Percentiles rank a stretch among this genome's conserved stretches.
Conservation (phyloP, 129 eudicot genomes). For the Chrysanthemum seticuspe region DNA sequence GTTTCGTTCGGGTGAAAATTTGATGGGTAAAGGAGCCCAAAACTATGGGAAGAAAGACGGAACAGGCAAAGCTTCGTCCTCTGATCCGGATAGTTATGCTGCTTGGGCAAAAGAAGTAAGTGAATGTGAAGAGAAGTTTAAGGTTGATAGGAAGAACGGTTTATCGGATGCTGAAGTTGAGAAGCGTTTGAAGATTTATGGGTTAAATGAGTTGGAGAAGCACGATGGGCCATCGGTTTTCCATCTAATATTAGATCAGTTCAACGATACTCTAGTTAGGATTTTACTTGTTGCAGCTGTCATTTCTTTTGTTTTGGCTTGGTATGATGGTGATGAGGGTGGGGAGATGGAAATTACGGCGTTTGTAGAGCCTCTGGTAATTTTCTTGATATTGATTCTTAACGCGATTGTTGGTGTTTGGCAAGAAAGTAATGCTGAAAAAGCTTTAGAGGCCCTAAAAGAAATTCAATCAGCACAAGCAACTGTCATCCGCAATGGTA, state of each 20-base stretch:
- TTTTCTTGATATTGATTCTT: slow-evolving; percentile 67
- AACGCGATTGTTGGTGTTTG: slow-evolving; percentile 93
- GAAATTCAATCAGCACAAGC: slow-evolving; percentile 83
- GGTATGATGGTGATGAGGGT: slow-evolving; percentile 73
- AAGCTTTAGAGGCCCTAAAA: slow-evolving; percentile 90
- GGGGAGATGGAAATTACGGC: slow-evolving; percentile 79
- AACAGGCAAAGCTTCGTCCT: slow-evolving; percentile 9
- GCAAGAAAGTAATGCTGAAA: slow-evolving; percentile 94
- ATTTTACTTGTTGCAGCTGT: slow-evolving; percentile 81
- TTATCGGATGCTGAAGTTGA: slow-evolving; percentile 55
- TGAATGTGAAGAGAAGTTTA: slow-evolving; percentile 65
- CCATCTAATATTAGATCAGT: slow-evolving; percentile 73
- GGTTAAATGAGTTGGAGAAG: slow-evolving; percentile 77
- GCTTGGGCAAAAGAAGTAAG: slow-evolving; percentile 71
- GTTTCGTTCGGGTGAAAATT: slow-evolving; percentile 22
- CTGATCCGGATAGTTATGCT: slow-evolving; percentile 34
- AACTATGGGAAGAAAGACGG: slow-evolving; percentile 49
- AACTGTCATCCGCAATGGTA: slow-evolving; percentile 53
- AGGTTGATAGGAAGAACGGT: slow-evolving; percentile 58
- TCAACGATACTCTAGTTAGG: slow-evolving; percentile 80
- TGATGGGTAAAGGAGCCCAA: slow-evolving; percentile 77
- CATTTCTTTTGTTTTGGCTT: slow-evolving; percentile 79
- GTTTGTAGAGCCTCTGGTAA: slow-evolving; percentile 86
- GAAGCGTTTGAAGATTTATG: slow-evolving; percentile 45
- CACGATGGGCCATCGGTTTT: slow-evolving; percentile 68